Percentiles rank a stretch among this genome's conserved stretches.
phyloP scores from a whole-genome alignment of 768 basidiomycete species.

The Agrocybe praecox region DNA sequence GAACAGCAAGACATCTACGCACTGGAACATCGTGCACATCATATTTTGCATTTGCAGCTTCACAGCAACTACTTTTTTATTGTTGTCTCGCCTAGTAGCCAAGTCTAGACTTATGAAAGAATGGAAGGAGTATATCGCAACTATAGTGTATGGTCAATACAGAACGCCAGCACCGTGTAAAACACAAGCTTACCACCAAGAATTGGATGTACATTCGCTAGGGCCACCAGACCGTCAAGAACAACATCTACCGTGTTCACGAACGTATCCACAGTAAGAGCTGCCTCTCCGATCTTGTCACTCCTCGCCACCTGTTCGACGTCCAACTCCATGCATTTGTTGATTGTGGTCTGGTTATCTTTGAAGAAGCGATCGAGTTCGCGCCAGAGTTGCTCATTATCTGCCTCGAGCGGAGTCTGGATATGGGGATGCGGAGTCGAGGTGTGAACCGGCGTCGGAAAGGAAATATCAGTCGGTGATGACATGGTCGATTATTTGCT shows the following conservation, averaged over 20 bases:
- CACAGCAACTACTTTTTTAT: constrained; percentile 41
- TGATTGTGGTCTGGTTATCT: constrained; percentile 1
- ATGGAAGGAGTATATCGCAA: constrained; percentile 14
- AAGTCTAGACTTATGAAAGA: constrained; percentile 11
- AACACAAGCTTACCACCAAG: constrained; percentile 6
- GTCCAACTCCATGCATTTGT: background rate
- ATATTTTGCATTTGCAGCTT: constrained; percentile 45
- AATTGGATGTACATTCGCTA: constrained; percentile 11
- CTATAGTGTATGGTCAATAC: background rate
- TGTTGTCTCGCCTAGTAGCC: constrained; percentile 40
- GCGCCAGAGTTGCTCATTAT: background rate
- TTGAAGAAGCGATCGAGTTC: constrained; percentile 1
- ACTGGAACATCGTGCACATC: constrained; percentile 46
- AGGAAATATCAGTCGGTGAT: too few species aligned
- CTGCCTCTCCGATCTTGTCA: background rate
- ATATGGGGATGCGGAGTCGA: too few species aligned
- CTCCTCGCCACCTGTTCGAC: background rate
- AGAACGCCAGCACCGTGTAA: background rate
- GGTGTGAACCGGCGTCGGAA: too few species aligned
- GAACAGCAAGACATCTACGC: constrained; percentile 7
- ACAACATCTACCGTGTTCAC: constrained; percentile 8
- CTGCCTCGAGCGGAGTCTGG: too few species aligned
- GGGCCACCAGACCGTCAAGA: constrained; percentile 7
- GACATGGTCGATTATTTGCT: too few species aligned
- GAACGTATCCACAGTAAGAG: constrained; percentile 5